Evolutionary conservation across 441 rosid species (phyloP), one percentile per base, ranked within the genome.

Genomic region (Iberis amara): DNA sequence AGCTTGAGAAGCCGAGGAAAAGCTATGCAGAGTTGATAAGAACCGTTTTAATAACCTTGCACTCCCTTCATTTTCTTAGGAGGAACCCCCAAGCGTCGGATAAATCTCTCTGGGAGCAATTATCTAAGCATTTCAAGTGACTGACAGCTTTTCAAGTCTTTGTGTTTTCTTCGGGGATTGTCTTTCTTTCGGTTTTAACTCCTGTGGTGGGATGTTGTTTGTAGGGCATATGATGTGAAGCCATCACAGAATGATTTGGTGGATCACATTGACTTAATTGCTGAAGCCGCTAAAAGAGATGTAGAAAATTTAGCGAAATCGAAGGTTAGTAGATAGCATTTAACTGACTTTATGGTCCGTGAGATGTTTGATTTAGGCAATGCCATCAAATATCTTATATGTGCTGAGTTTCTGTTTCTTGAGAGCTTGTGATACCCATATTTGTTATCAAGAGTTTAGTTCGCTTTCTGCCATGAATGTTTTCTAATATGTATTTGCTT

Each of bases 211-310:
- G 44, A 37, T 57, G 35, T 39, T 60, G 14, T 60, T 68, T 79
- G 57, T 57, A 91, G 98, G 65, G 70, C 57, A 7, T 74, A 66
- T 68, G 96, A 81, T 15, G 76, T 65, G 48, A 72, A 73, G 68
- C 96, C 95, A 38, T 80, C 87, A 1, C 80, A 72, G 45, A 76
- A 87, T 61, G 96, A 91, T 68, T 74, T 91, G 78, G 79, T 76
- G 51, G 83, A 83, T 52, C 85, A 88, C 70, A 50, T 70, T 49
- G 66, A 37, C 39, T 64, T 85, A 68, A 74, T 91, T 38, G 38
- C 58, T 39, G 94, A 83, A 70, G 94, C 87, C 44, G 71, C 78
- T 45, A 57, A 73, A 67, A 71, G 76, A 68, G 87, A 83, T 59
- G 72, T 10, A 33, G 5, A 15, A 8, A 59, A 51, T 41, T 68